Base-by-base conservation (phyloP, 257 asterid species). In the Osmanthus fragrans region DNA sequence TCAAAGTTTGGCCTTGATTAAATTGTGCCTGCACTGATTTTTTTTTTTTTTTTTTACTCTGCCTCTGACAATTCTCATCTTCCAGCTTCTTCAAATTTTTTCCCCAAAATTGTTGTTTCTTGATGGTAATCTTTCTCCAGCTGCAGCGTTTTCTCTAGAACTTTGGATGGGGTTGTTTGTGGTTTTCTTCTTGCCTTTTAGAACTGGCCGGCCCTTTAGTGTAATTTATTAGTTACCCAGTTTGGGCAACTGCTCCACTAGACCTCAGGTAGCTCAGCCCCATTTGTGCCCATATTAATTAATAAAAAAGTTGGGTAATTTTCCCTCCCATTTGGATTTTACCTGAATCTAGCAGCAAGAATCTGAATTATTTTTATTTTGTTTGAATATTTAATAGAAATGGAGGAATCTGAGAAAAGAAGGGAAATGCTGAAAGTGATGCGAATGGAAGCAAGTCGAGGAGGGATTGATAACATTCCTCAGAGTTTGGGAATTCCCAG, bases 361-460 rank as follows among this genome's bases (percentile, higher is more conserved):
- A 58, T 60, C 33, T 60, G 18, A 60, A 21, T 25, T 23, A 58
- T 21, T 25, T 3, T 60, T 60, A 16, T 9, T 9, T 10, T 51
- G 3, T 47, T 21, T 6, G 8, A 21, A 60, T 60, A 25, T 33
- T 60, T 60, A 23, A 4, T 15, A 60, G 5, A 25, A 77, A 92
- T 87, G 97, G 97, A 92, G 72, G 98, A 94, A 79, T 88, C 92
- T 4, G 89, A 89, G 85, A 88, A 87, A 84, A 89, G 97, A 73
- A 91, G 83, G 80, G 95, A 91, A 80, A 88, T 92, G 86, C 90
- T 91, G 71, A 90, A 83, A 76, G 94, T 92, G 23, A 90, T 91
- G 92, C 87, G 92, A 71, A 71, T 76, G 76, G 92, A 92, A 84
- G 97, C 97, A 72, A 81, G 83, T 63, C 82, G 45, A 73, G 80